A percentile compares a stretch with the other conserved stretches of the same genome.
Conservation (phyloP, 2,329 filamentous ascomycete species). For the Domatiomyces catenatus region DNA sequence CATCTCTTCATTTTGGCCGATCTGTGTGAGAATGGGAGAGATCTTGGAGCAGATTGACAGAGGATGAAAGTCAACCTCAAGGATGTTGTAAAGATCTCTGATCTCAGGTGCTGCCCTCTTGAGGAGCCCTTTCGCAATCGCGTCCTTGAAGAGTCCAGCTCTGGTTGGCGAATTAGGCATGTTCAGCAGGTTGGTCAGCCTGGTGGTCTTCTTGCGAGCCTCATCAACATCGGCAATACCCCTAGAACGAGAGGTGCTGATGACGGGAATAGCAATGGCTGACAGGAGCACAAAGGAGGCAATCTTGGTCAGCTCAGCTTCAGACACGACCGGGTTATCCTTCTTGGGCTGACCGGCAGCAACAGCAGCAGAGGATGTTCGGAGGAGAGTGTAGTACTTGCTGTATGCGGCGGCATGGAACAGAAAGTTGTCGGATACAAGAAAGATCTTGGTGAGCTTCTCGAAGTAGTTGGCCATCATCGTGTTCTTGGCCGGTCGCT, state of each 20-base stretch:
- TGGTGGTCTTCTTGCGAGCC: constrained; percentile 94
- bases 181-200: constrained; percentile 85
- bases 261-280: constrained; percentile 93
- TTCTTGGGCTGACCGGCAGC: constrained; percentile 79
- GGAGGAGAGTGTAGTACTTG: constrained; percentile 89
- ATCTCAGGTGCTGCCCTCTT: constrained; percentile 90
- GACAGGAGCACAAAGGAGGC: constrained; percentile 92
- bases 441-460: constrained; percentile 95
- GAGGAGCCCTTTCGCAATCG: constrained; percentile 82
- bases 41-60: constrained; percentile 99
- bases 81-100: constrained; percentile 90
- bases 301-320: constrained; percentile 81
- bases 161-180: constrained; percentile 84
- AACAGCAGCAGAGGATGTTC: constrained; percentile 71
- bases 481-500: constrained; percentile 92
- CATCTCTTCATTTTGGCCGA: constrained; percentile 89
- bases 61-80: constrained; percentile 97
- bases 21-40: constrained; percentile 84
- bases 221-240: constrained; percentile 95
- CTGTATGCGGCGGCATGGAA: constrained; percentile 98
- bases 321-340: constrained; percentile 79
- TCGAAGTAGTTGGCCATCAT: constrained; percentile 99
- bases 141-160: constrained; percentile 85
- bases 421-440: constrained; percentile 97
- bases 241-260: constrained; percentile 91